A percentile compares a stretch with the other conserved stretches of the same genome.
These are phyloP conservation scores for Eucalyptus curtisii DNA, from an alignment of 345 rosid genomes.

Conservation along the genomic window DNA sequence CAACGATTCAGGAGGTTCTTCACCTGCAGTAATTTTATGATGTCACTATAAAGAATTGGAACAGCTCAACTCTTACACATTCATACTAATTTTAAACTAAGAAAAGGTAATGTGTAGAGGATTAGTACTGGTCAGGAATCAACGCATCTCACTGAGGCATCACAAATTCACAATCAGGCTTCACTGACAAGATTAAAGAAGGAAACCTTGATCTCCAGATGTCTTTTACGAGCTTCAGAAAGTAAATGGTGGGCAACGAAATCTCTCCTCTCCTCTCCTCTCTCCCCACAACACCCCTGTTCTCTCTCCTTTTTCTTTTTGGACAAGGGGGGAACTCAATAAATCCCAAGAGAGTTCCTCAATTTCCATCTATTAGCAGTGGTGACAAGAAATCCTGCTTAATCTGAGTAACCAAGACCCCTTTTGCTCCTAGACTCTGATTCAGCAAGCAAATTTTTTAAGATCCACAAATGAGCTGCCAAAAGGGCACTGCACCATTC, in stretches of 20 bases:
- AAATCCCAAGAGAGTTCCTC: not conserved
- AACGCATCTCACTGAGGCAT: not conserved
- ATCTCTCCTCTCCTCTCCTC: not conserved
- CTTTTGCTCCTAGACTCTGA: not conserved
- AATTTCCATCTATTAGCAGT: not conserved
- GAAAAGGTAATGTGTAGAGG: not conserved
- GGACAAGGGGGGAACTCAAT: not conserved
- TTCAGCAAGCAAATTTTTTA: not conserved
- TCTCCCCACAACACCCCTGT: not conserved
- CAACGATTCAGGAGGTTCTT: constrained; percentile 87
- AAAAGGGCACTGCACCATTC: not conserved
- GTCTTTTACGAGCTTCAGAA: not conserved
- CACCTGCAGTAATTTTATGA: constrained; percentile 32
- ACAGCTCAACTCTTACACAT: not conserved
- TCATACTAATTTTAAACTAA: not conserved
- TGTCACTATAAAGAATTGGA: not conserved
- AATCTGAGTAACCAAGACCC: not conserved
- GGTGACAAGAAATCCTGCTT: not conserved
- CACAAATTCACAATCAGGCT: not conserved
- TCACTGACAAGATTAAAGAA: not conserved
- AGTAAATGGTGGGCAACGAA: not conserved
- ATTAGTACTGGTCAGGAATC: not conserved
- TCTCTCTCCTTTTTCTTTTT: not conserved
- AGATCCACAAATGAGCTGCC: not conserved
- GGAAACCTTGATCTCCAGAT: not conserved